These are phyloP conservation scores for Russula virescens DNA, from an alignment of 768 basidiomycete genomes.

Conservation along the genomic window DNA sequence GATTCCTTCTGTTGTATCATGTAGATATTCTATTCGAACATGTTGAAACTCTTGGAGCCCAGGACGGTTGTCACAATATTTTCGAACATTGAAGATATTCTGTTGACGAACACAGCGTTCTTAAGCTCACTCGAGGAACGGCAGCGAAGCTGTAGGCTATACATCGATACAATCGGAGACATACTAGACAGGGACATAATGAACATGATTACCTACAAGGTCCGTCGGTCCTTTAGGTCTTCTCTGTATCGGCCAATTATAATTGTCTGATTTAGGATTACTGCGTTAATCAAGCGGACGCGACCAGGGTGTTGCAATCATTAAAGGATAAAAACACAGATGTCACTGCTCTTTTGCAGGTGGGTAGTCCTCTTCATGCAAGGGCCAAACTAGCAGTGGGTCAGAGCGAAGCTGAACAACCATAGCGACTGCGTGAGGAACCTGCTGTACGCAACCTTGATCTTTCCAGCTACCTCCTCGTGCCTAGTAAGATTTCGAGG, in stretches of 20 bases:
- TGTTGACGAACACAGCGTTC: conserved; percentile 84
- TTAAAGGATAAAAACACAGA: conserved; percentile 62
- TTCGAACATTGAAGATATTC: conserved; percentile 88
- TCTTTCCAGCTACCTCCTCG: conserved; percentile 83
- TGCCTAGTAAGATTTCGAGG: conserved; percentile 63
- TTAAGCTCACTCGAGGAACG: conserved; percentile 85
- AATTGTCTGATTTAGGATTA: conserved; percentile 51
- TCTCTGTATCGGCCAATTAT: background rate
- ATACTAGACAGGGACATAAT: conserved; percentile 69
- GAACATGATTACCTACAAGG: conserved; percentile 78
- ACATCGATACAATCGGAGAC: conserved; percentile 85
- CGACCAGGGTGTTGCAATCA: conserved; percentile 70
- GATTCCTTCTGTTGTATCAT: background rate
- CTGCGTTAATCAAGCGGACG: conserved; percentile 81
- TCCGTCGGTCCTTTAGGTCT: conserved; percentile 30
- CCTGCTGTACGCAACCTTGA: conserved; percentile 77
- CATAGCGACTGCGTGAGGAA: conserved; percentile 68
- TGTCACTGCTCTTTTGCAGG: conserved; percentile 63
- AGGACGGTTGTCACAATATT: conserved; percentile 82
- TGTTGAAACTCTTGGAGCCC: conserved; percentile 64
- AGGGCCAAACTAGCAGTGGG: background rate
- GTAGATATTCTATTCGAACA: conserved; percentile 79
- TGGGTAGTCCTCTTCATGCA: conserved; percentile 26
- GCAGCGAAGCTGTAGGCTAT: conserved; percentile 87
- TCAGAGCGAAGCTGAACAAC: conserved; percentile 1